These are phyloP conservation scores for Rutstroemia sp. DNA, from an alignment of 2,329 filamentous ascomycete genomes.

Conservation along the genomic window DNA sequence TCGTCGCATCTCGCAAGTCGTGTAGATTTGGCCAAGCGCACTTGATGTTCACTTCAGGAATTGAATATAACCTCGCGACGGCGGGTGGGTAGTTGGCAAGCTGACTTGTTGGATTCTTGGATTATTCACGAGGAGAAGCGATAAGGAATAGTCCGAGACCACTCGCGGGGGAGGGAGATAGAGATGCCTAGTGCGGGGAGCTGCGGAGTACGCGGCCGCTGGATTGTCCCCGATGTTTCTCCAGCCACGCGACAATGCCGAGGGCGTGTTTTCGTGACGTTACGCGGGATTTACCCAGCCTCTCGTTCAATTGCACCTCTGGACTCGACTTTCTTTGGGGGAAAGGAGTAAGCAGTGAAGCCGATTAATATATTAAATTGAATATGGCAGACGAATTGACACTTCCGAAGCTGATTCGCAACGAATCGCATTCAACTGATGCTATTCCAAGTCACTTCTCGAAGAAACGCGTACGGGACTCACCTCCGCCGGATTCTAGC, in stretches of 20 bases:
- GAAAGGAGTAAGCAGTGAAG: neutral
- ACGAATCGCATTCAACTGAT: neutral
- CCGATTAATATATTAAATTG: neutral
- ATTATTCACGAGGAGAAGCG: too few species aligned
- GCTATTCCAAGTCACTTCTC: neutral
- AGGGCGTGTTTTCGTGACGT: neutral
- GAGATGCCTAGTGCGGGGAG: neutral
- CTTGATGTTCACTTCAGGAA: neutral
- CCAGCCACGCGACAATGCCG: neutral
- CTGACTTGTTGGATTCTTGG: too few species aligned
- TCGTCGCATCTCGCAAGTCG: neutral
- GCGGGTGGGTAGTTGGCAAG: too few species aligned
- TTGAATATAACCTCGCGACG: too few species aligned
- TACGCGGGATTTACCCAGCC: neutral
- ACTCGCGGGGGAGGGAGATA: too few species aligned
- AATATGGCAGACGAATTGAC: conserved; percentile 18
- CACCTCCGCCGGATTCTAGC: conserved; percentile 45
- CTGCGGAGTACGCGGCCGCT: neutral
- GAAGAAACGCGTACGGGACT: conserved; percentile 34
- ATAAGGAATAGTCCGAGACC: too few species aligned
- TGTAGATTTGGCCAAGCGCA: neutral
- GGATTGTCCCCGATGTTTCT: too few species aligned
- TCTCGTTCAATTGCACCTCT: neutral
- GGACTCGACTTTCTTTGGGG: neutral
- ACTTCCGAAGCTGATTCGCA: conserved; percentile 12